Percentiles rank a stretch among this genome's conserved stretches.
phyloP scores from a whole-genome alignment of 768 basidiomycete species.

The Basidioascus undulatus region DNA sequence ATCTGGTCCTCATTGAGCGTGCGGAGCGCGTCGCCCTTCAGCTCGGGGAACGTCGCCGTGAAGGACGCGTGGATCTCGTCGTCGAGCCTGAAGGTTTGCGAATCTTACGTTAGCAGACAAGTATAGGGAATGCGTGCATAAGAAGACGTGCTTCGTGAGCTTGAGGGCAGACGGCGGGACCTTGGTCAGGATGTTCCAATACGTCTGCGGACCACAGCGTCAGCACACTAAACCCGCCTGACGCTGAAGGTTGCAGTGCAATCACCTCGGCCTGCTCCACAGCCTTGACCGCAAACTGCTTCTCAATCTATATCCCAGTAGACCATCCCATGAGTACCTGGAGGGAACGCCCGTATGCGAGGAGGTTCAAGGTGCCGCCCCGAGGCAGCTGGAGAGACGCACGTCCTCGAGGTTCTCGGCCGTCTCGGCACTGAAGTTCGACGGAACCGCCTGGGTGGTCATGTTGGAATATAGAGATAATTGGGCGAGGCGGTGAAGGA shows the following conservation, averaged over 20 bases:
- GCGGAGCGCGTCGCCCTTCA: slow-evolving; percentile 23
- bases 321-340: slow-evolving; percentile 1
- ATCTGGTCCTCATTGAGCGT: slow-evolving; percentile 72
- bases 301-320: slow-evolving; percentile 46
- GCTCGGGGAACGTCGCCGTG: slow-evolving; percentile 58
- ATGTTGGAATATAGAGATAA: slow-evolving; percentile 10
- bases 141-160: slow-evolving; percentile 42
- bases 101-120: not conserved
- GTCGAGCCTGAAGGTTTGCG: slow-evolving; percentile 32
- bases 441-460: no score
- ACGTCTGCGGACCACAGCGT: slow-evolving; percentile 32
- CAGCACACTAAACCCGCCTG: not conserved
- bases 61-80: slow-evolving; percentile 73
- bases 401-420: slow-evolving; percentile 85
- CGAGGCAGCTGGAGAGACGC: slow-evolving; percentile 12
- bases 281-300: slow-evolving; percentile 90
- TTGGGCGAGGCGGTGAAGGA: not conserved
- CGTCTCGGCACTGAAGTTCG: slow-evolving; percentile 55
- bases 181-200: slow-evolving; percentile 77
- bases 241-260: not conserved
- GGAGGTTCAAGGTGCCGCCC: not conserved
- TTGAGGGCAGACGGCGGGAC: slow-evolving; percentile 44
- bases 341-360: not conserved
- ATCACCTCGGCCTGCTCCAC: slow-evolving; percentile 83
- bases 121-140: not conserved